Conservation (phyloP, 2,329 filamentous ascomycete species). For the Fusarium incarnatum region DNA sequence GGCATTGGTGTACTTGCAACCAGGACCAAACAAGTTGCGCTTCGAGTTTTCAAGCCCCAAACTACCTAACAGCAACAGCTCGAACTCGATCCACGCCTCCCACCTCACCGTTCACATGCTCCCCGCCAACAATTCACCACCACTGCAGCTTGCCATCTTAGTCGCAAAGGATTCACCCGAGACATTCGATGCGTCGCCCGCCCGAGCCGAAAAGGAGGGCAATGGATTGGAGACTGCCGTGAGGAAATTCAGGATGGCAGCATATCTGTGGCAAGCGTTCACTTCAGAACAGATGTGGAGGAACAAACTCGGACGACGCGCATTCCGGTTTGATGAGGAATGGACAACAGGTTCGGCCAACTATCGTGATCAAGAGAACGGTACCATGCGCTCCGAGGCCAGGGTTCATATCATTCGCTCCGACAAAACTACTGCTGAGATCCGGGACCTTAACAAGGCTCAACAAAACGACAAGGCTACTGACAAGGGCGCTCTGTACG, state of each 20-base stretch:
- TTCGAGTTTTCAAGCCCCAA: constrained; percentile 91
- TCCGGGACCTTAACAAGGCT: constrained; percentile 80
- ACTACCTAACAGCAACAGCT: constrained; percentile 74
- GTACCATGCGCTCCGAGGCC: constrained; percentile 87
- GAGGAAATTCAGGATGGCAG: constrained; percentile 92
- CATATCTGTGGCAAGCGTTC: constrained; percentile 96
- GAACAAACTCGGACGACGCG: constrained; percentile 85
- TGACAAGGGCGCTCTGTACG: constrained; percentile 79
- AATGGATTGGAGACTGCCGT: constrained; percentile 84
- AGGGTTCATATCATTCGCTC: constrained; percentile 87
- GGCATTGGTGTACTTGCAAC: constrained; percentile 87
- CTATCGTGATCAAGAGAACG: constrained; percentile 75
- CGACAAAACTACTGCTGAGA: constrained; percentile 85
- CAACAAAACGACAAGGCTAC: constrained; percentile 80
- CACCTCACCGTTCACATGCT: constrained; percentile 89
- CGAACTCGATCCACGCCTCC: constrained; percentile 78
- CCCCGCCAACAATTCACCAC: constrained; percentile 80
- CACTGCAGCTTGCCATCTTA: constrained; percentile 88
- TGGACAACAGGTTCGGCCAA: constrained; percentile 89
- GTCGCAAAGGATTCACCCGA: constrained; percentile 88
- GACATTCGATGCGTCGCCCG: constrained; percentile 84
- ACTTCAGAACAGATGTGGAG: constrained; percentile 96
- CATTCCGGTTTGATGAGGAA: constrained; percentile 93
- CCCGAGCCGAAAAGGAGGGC: constrained; percentile 80
- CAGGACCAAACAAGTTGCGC: constrained; percentile 87